Base-by-base conservation (phyloP, 768 basidiomycete genomes). In the Suillus occidentalis region DNA sequence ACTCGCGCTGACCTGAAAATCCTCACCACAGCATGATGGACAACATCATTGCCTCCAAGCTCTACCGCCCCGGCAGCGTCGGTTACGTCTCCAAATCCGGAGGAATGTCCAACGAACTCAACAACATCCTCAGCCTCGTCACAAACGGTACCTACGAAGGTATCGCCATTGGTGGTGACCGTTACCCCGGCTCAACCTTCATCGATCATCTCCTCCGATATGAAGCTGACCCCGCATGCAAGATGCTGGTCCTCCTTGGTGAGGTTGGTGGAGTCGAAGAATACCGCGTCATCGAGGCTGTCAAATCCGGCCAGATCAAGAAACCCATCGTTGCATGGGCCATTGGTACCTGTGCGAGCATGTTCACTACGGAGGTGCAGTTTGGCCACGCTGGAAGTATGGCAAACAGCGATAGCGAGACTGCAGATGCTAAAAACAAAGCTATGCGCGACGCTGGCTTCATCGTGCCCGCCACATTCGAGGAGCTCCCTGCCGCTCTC, bases 251-350 rank as follows among this genome's bases (percentile, higher is more conserved):
- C 73, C 88, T 99, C 36, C 91, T 99, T 66, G 97, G 97, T 72
- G 97, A 99, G 79, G 97, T 99, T 67, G 97, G 97, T 74, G 97
- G 97, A 78, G 89, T 97, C 66, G 97, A 99, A 78, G 97, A 99
- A 80, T 99, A 99, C 85, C 92, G 94, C 68, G 97, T 99, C 73
- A 98, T 98, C 78, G 92, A 99, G 49, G 97, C 97, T 60, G 97
- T 98, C 78, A 95, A 95, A 84, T 81, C 83, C 47, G 95, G 97
- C 59, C 81, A 82, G 71, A 99, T 99, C 85, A 96, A 87, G 81
- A 99, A 99, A 83, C 97, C 97, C 62, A 97, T 99, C 77, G 93
- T 99, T 69, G 97, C 97, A 36, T 99, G 97, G 97, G 95, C 97
- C 43, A 99, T 99, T 71, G 97, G 97, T 66, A 99, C 97, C 50